Base-by-base conservation (phyloP, 805 yeast genomes). In the Zygotorulaspora sp. region DNA sequence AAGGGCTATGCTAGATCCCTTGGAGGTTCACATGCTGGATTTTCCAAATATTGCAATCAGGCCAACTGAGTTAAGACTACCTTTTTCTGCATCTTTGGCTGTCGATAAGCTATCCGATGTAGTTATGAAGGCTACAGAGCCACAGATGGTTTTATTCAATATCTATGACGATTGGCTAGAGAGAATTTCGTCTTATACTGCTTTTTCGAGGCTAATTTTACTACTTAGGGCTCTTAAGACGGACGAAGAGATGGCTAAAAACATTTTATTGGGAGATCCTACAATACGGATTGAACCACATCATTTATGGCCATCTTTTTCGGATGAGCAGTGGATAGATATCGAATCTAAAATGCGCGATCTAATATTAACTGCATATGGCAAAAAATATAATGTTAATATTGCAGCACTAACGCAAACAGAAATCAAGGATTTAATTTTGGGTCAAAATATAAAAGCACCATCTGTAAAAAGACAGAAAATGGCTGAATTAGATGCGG, bases 11-110 rank as follows among this genome's bases (percentile, higher is more conserved):
- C 55, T 84, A 42, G 99, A 92, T 66, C 97, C 99, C 3, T 65
- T 92, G 36, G 97, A 90, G 53, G 97, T 88, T 22, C 97, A 92
- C 53, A 85, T 92, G 95, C 73, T 90, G 38, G 97, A 92, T 59
- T 92, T 89, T 70, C 96, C 97, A 13, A 88, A 87, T 58, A 82
- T 88, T 35, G 75, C 90, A 0, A 83, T 92, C 22, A 74, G 97
- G 36, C 86, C 95, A 2, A 82, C 96, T 0, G 97, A 92, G 58
- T 67, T 92, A 38, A 82, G 81, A 49, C 65, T 92, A 43, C 98
- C 99, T 13, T 92, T 92, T 67, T 81, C 83, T 19, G 79, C 95
- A 1, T 85, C 95, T 0, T 63, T 92, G 71, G 77, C 81, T 55
- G 75, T 90, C 41, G 92, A 83, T 40, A 86, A 85, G 53, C 62